Conservation (phyloP, 306 rosid species). For the Pyrus pyrifolia region DNA sequence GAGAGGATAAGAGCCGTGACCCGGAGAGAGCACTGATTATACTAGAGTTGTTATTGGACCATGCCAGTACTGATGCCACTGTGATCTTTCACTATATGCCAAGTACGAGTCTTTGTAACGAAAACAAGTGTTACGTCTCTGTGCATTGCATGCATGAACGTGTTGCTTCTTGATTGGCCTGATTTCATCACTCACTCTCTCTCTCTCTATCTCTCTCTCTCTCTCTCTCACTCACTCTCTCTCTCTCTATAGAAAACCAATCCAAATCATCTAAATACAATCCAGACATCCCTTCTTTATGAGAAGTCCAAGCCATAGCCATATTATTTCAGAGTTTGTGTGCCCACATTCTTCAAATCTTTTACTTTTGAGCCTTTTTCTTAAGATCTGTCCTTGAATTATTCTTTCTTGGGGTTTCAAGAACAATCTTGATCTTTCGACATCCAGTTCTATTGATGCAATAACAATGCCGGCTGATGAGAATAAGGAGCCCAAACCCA, state of each 20-base stretch:
- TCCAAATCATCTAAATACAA: neutral
- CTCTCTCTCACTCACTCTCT: neutral
- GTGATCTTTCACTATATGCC: neutral
- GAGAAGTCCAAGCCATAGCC: neutral
- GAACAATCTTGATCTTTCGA: neutral
- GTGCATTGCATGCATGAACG: constrained; percentile 17
- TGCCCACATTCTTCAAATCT: neutral
- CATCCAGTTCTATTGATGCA: neutral
- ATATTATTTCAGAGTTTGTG: neutral
- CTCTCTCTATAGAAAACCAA: neutral
- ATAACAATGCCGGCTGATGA: neutral
- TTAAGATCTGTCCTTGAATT: neutral
- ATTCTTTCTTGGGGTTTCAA: neutral
- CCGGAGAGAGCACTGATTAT: too few relatives aligned
- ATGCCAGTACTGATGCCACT: too few relatives aligned
- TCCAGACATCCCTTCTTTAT: neutral
- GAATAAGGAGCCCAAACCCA: constrained; percentile 4
- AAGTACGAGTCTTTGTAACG: neutral
- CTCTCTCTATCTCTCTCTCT: neutral
- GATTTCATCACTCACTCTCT: neutral
- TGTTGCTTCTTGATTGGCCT: neutral
- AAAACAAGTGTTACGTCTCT: constrained; percentile 11
- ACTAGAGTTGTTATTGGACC: neutral
- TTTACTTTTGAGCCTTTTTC: neutral
- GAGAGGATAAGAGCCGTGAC: too few relatives aligned